phyloP scores from a whole-genome alignment of 192 early-diverging fungal genomes.

The Mortierella hygrophila region DNA sequence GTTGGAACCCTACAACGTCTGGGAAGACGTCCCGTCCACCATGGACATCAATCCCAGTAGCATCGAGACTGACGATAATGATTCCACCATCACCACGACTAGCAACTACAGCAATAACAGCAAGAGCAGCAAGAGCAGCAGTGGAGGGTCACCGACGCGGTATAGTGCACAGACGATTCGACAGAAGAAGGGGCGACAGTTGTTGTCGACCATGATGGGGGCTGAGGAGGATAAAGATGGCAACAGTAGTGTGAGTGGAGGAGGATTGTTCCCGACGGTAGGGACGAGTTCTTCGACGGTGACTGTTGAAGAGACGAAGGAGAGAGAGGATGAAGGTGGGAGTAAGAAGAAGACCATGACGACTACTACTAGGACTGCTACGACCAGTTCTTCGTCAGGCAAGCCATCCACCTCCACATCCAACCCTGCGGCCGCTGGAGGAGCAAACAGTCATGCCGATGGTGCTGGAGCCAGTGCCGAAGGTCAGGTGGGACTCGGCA shows the following conservation, averaged over 20 bases:
- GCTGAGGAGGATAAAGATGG: not conserved
- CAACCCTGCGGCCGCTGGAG: not conserved
- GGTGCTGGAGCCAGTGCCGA: not conserved
- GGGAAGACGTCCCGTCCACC: conserved; percentile 1
- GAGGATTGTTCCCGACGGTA: not conserved
- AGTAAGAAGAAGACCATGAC: not conserved
- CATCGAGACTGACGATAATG: not conserved
- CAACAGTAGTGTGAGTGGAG: not conserved
- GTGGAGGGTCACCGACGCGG: conserved; percentile 2
- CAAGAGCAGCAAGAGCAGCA: conserved; percentile 5
- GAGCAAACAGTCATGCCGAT: too few species aligned
- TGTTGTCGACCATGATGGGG: conserved; percentile 31
- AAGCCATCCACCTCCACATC: not conserved
- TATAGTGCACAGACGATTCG: conserved; percentile 40
- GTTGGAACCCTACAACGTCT: conserved; percentile 26
- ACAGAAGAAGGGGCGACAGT: conserved; percentile 42
- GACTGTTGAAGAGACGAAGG: not conserved
- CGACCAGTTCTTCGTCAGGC: not conserved
- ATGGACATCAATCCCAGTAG: not conserved
- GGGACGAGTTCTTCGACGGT: not conserved
- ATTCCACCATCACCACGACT: not conserved
- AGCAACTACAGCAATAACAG: not conserved
- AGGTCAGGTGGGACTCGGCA: not conserved
- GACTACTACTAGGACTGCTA: not conserved
- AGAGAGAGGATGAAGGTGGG: not conserved